Evolutionary conservation across 2,329 filamentous ascomycete species (phyloP), one percentile per base, ranked within the genome.

Genomic region (Delphinella strobiligena): DNA sequence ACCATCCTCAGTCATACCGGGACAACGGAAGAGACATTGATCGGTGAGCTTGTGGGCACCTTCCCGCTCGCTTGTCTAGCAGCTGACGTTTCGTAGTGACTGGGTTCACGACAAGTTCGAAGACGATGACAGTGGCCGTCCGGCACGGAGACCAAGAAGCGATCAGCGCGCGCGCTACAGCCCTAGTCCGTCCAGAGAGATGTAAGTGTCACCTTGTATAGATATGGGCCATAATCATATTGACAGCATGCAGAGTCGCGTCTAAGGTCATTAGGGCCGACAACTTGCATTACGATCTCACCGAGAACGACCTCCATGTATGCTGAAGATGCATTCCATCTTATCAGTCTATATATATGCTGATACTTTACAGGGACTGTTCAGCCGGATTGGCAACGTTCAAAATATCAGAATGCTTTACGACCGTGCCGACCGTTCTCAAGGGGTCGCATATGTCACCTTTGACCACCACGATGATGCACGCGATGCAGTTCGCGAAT

Each of bases 101-200:
- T 95, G 88, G 88, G 85, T 94, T 51, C 88, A 95, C 60, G 85
- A 93, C 65, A 83, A 79, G 58, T 93, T 78, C 59, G 83, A 91
- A 60, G 83, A 85, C 54, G 74, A 80, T 59, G 71, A 79, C 63
- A 64, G 66, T 43, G 53, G 50, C 17, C 45, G 46, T 24, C 38
- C 47, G 39, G 33, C 42, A 14, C 46, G 47, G 30, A 39, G 36
- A 31, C 30, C 33, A n/a, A 41, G 38, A n/a, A 31, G 40, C 34
- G 32, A 45, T 18, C 31, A 30, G 19, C 41, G 40, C 35, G 55
- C 58, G 30, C 55, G 57, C 31, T 59, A 54, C 45, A 38, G 39
- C 19, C 43, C 45, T 5, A 40, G 38, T 27, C 36, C 43, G 11
- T 37, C 36, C 30, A 40, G 53, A 55, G 38, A 53, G 56, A 38